phyloP scores from a whole-genome alignment of 306 rosid species.

The Leucaena leucocephala region DNA sequence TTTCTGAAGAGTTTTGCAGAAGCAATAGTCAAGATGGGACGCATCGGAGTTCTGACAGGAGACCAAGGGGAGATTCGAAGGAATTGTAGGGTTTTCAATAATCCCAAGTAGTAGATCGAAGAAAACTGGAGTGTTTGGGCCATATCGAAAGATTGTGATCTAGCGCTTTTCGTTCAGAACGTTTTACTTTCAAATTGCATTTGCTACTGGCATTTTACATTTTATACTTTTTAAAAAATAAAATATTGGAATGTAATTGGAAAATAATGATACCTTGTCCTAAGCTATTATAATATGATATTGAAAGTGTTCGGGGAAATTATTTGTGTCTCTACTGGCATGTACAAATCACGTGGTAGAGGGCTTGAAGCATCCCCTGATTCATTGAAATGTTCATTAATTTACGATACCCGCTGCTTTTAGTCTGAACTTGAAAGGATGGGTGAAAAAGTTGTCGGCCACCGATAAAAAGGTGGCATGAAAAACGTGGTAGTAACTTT shows the following conservation, averaged over 20 bases:
- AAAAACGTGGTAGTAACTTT: not conserved
- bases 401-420: too few relatives aligned
- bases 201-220: too few relatives aligned
- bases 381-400: too few relatives aligned
- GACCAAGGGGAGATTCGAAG: conserved; percentile 38
- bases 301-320: too few relatives aligned
- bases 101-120: not conserved
- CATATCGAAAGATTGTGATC: not conserved
- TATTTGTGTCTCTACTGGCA: too few relatives aligned
- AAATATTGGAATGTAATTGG: too few relatives aligned
- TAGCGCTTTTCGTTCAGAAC: not conserved
- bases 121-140: not conserved
- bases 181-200: too few relatives aligned
- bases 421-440: not conserved
- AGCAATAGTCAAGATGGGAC: conserved; percentile 44
- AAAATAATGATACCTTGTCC: too few relatives aligned
- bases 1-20: conserved; percentile 38
- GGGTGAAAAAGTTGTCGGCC: not conserved
- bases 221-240: too few relatives aligned
- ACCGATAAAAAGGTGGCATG: not conserved
- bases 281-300: too few relatives aligned
- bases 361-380: too few relatives aligned
- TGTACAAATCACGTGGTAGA: too few relatives aligned
- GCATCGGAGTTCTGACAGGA: conserved; percentile 34
- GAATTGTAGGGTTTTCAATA: conserved; percentile 40